These are phyloP conservation scores for Kazachstania africana DNA, from an alignment of 805 yeast species.

Conservation along the genomic window DNA sequence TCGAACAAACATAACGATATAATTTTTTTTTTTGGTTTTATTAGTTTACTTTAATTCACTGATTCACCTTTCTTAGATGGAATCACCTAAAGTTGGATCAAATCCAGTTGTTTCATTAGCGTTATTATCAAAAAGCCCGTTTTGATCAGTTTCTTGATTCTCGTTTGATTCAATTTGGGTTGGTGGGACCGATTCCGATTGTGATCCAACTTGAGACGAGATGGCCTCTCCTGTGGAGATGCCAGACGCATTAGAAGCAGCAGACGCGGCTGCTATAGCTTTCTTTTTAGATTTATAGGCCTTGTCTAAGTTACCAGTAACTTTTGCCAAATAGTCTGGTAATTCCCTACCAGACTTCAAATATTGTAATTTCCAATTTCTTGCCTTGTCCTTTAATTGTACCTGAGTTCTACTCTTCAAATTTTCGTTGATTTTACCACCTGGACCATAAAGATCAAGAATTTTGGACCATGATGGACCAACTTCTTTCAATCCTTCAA, in stretches of 20 bases:
- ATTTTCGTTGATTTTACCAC: slow-evolving; percentile 75
- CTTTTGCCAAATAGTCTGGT: slow-evolving; percentile 70
- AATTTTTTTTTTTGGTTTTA: too few relatives aligned
- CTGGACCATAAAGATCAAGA: slow-evolving; percentile 83
- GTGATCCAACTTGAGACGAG: too few relatives aligned
- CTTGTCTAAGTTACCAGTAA: slow-evolving; percentile 74
- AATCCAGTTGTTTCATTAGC: slow-evolving; percentile 11
- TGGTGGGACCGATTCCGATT: too few relatives aligned
- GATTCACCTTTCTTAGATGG: slow-evolving; percentile 8
- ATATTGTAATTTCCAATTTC: slow-evolving; percentile 88
- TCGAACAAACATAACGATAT: too few relatives aligned
- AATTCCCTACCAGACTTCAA: slow-evolving; percentile 63
- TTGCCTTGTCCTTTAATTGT: slow-evolving; percentile 90
- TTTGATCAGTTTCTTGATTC: too few relatives aligned
- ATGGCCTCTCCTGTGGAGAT: too few relatives aligned
- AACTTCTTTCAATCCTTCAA: slow-evolving; percentile 62
- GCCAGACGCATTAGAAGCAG: not conserved
- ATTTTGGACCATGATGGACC: slow-evolving; percentile 96
- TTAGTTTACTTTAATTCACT: too few relatives aligned
- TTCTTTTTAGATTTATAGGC: slow-evolving; percentile 32
- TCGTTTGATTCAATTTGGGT: too few relatives aligned
- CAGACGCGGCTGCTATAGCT: not conserved
- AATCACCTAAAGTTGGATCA: slow-evolving; percentile 15
- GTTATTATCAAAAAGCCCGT: slow-evolving; percentile 8
- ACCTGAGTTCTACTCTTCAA: slow-evolving; percentile 82